Evolutionary conservation across 2,329 filamentous ascomycete species (phyloP).

Genomic region (Trichophyton benhamiae): DNA sequence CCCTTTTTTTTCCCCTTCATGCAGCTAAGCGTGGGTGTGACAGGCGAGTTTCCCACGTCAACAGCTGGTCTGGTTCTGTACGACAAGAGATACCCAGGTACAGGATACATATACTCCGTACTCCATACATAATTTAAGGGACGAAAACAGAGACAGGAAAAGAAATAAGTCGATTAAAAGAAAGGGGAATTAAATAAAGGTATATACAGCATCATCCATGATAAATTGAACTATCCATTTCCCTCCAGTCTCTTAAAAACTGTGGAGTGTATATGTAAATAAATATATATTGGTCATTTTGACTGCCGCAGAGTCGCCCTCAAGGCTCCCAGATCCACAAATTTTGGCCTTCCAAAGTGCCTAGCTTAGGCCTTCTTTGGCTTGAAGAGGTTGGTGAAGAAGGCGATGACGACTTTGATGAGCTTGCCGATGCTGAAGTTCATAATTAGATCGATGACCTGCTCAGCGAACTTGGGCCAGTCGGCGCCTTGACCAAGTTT

Average conservation of each 20-base stretch:
- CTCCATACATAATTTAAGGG: not conserved
- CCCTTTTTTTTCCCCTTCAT: not conserved
- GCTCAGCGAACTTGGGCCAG: no score
- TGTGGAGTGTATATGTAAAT: no score
- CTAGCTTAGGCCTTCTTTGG: no score
- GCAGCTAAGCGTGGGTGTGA: not conserved
- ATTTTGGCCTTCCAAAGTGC: no score
- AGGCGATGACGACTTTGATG: not conserved
- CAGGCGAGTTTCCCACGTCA: not conserved
- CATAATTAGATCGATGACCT: no score
- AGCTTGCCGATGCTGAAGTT: not conserved
- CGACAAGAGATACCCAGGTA: not conserved
- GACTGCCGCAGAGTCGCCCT: no score
- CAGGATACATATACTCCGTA: not conserved
- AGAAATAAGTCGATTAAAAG: not conserved
- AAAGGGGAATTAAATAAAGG: not conserved
- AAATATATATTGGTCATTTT: no score
- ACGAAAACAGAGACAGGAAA: not conserved
- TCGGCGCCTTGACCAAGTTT: no score
- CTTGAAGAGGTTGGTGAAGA: no score
- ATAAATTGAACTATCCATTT: not conserved
- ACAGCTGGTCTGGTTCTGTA: not conserved
- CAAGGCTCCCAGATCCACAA: no score
- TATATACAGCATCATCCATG: not conserved
- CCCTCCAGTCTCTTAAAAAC: not conserved